These are phyloP conservation scores for Taphrina wiesneri DNA, from an alignment of 1,139 yeast species.

Conservation along the genomic window DNA sequence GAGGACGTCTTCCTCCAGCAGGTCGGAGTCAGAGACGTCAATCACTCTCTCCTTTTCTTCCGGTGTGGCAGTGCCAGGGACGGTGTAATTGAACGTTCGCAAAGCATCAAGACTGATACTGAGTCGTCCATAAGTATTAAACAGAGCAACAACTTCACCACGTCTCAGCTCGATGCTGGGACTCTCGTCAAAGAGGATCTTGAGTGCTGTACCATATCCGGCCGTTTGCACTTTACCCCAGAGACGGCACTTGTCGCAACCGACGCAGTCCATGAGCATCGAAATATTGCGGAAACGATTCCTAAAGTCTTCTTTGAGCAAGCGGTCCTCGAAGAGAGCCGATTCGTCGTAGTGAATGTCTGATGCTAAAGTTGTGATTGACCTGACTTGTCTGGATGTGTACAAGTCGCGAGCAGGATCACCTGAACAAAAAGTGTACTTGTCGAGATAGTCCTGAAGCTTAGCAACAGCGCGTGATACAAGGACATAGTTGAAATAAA, in stretches of 20 bases:
- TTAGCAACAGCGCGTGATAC: conserved; percentile 79
- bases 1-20: conserved; percentile 17
- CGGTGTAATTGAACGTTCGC: conserved; percentile 59
- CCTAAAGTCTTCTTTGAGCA: conserved; percentile 77
- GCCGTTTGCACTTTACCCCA: conserved; percentile 98
- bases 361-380: conserved; percentile 45
- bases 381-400: conserved; percentile 25
- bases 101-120: conserved; percentile 81
- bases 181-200: conserved; percentile 70
- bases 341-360: conserved; percentile 57
- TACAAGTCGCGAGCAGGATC: conserved; percentile 43
- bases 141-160: conserved; percentile 82
- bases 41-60: background rate
- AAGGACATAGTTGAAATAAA: conserved; percentile 89
- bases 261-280: conserved; percentile 95
- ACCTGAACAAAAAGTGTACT: conserved; percentile 54
- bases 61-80: background rate
- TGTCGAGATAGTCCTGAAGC: conserved; percentile 53
- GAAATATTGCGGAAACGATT: conserved; percentile 84
- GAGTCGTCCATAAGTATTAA: conserved; percentile 88
- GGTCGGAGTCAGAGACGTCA: conserved; percentile 10
- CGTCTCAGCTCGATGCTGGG: conserved; percentile 54
- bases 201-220: conserved; percentile 95
- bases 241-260: conserved; percentile 93
- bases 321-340: conserved; percentile 53